Conservation (phyloP, 2,329 filamentous ascomycete species). For the Beauveria scarabaeidicola region DNA sequence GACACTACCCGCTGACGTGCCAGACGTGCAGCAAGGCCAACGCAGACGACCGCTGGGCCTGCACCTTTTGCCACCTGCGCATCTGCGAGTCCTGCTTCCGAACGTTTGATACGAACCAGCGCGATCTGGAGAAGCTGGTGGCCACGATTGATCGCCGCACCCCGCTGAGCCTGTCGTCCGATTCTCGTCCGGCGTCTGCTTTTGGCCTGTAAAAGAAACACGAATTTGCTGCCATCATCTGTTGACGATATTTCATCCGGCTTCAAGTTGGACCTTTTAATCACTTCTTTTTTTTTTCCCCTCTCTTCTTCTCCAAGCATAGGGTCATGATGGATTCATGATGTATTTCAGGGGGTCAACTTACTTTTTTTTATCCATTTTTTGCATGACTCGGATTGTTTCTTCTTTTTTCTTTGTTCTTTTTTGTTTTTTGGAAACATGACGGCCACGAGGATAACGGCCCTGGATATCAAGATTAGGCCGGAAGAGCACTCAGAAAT, state of each 20-base stretch:
- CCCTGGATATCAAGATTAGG: not conserved
- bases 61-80: conserved; percentile 42
- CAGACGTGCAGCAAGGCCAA: conserved; percentile 43
- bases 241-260: too few relatives aligned
- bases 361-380: too few relatives aligned
- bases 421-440: not conserved
- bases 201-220: not conserved
- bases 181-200: not conserved
- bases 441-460: not conserved
- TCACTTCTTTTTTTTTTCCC: too few relatives aligned
- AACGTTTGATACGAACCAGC: conserved; percentile 30
- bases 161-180: not conserved
- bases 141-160: conserved; percentile 17
- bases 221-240: too few relatives aligned
- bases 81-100: conserved; percentile 42
- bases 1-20: conserved; percentile 42
- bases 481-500: not conserved
- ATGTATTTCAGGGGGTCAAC: too few relatives aligned
- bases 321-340: too few relatives aligned
- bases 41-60: conserved; percentile 36
- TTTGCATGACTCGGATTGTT: too few relatives aligned
- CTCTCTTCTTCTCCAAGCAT: too few relatives aligned
- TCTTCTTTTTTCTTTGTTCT: not conserved
- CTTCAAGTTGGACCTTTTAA: too few relatives aligned
- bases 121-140: conserved; percentile 36